Evolutionary conservation across 306 rosid genomes (phyloP).

Genomic region (Comarum palustre): DNA sequence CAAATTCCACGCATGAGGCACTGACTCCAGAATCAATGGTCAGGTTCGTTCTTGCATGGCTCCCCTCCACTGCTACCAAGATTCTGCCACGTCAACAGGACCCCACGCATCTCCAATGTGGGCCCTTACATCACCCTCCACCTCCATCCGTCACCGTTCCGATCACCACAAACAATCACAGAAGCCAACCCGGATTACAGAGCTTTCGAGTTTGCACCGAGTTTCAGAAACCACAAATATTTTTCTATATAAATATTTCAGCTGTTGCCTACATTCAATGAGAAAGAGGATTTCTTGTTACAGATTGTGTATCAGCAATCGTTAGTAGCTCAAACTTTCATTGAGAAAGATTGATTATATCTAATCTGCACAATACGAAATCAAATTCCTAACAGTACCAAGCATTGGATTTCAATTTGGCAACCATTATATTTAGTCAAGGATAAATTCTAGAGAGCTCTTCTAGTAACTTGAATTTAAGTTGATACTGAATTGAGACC

Average conservation of each 20-base stretch:
- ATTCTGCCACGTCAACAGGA: background rate
- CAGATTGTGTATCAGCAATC: too few species aligned
- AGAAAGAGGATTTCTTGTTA: too few species aligned
- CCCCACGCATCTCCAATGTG: background rate
- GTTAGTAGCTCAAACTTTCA: background rate
- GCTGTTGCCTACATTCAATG: background rate
- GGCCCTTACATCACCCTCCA: background rate
- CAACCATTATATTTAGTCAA: too few species aligned
- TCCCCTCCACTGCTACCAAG: conserved; percentile 11
- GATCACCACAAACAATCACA: background rate
- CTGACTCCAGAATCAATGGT: background rate
- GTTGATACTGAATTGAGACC: background rate
- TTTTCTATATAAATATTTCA: background rate
- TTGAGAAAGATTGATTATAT: too few species aligned
- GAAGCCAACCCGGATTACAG: background rate
- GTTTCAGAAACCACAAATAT: too few species aligned
- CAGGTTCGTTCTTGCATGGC: conserved; percentile 6
- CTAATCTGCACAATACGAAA: background rate
- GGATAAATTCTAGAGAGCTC: too few species aligned
- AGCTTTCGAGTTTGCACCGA: background rate
- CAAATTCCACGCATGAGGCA: background rate
- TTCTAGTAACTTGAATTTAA: background rate
- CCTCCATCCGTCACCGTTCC: background rate
- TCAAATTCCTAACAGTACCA: background rate
- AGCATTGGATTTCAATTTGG: background rate